Evolutionary conservation across 441 rosid species (phyloP).

Genomic region (Pelargonium citronellum): DNA sequence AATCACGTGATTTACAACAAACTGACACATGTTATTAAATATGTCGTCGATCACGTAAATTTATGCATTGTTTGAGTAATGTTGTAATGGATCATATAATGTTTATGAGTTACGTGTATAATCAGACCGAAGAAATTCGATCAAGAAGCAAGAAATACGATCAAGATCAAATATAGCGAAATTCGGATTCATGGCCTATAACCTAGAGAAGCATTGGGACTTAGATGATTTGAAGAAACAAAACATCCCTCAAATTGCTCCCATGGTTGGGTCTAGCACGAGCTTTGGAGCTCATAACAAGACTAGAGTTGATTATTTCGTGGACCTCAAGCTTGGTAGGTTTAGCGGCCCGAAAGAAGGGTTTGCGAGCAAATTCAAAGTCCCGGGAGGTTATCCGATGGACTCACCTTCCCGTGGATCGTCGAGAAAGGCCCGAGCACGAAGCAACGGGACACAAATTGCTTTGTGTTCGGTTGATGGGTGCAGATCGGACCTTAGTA

Average conservation of each 20-base stretch:
- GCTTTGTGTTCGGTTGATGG: conserved; percentile 71
- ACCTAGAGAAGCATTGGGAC: conserved; percentile 19
- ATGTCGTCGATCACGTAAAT: not conserved
- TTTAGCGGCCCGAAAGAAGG: conserved; percentile 16
- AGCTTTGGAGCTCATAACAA: conserved; percentile 1
- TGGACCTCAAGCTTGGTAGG: conserved; percentile 25
- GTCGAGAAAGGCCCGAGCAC: conserved; percentile 41
- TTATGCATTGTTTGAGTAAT: conserved; percentile 14
- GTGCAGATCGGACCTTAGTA: conserved; percentile 54
- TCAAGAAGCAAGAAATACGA: not conserved
- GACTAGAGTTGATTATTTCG: not conserved
- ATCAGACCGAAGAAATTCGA: conserved; percentile 16
- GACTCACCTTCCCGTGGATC: conserved; percentile 46
- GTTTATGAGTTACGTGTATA: not conserved
- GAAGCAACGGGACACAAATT: conserved; percentile 31
- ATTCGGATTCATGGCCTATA: conserved; percentile 25
- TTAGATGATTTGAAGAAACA: conserved; percentile 11
- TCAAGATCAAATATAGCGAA: not conserved
- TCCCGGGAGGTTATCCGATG: conserved; percentile 28
- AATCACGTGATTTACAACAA: too few relatives aligned
- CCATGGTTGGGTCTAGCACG: conserved; percentile 19
- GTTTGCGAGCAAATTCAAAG: conserved; percentile 12
- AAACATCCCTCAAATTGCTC: conserved; percentile 19
- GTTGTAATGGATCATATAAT: not conserved
- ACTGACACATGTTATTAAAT: too few relatives aligned